These are phyloP conservation scores for Pezicula carpinea DNA, from an alignment of 2,329 filamentous ascomycete genomes.

Conservation along the genomic window DNA sequence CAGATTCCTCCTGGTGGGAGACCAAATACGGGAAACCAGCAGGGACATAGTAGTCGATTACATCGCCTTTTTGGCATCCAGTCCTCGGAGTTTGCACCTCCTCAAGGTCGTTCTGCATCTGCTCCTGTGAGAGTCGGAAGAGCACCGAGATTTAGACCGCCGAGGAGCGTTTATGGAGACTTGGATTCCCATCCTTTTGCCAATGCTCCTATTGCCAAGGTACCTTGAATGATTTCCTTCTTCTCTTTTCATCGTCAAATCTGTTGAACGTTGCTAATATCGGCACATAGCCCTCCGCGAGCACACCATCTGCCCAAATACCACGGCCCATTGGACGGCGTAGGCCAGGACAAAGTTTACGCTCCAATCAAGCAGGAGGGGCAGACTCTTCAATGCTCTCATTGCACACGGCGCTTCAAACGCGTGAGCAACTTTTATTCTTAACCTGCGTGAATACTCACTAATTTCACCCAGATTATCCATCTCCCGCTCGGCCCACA, in stretches of 20 bases:
- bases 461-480: slow-evolving; percentile 8
- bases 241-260: background rate
- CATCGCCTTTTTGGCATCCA: slow-evolving; percentile 18
- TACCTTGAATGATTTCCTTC: too few relatives aligned
- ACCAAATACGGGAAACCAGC: background rate
- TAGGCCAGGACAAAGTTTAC: background rate
- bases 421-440: background rate
- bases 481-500: background rate
- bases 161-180: slow-evolving; percentile 24
- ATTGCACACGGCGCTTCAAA: background rate
- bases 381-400: background rate
- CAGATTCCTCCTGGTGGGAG: slow-evolving; percentile 6
- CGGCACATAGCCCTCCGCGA: background rate
- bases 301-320: background rate
- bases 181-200: slow-evolving; percentile 27
- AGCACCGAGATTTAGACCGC: slow-evolving; percentile 25
- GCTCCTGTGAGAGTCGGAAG: slow-evolving; percentile 9
- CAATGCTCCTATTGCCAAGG: slow-evolving; percentile 14
- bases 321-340: background rate
- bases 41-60: slow-evolving; percentile 11
- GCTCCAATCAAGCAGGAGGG: background rate
- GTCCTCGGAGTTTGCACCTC: slow-evolving; percentile 4
- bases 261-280: slow-evolving; percentile 4
- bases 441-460: slow-evolving; percentile 13
- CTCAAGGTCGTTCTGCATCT: slow-evolving; percentile 4